phyloP scores from a whole-genome alignment of 75 land plant genomes.

The Azolla pinnata region DNA sequence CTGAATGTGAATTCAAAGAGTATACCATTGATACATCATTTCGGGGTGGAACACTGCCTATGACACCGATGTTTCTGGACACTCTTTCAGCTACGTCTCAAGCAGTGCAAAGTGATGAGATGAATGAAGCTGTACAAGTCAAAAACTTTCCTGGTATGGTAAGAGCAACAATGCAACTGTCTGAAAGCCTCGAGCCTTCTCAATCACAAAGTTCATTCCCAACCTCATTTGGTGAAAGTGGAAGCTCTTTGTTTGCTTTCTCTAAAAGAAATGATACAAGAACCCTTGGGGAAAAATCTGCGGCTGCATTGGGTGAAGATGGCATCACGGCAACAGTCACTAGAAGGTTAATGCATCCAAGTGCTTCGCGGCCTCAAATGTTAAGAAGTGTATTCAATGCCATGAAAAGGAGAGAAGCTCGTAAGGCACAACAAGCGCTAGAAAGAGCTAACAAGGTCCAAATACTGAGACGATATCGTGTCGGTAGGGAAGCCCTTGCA shows the following conservation, averaged over 20 bases:
- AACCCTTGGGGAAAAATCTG: not conserved
- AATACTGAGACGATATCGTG: slow-evolving; percentile 39
- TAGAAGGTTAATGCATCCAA: slow-evolving; percentile 21
- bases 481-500: slow-evolving; percentile 18
- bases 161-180: slow-evolving; percentile 29
- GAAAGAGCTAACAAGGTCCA: slow-evolving; percentile 42
- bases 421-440: slow-evolving; percentile 21
- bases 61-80: slow-evolving; percentile 39
- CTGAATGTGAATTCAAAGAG: slow-evolving; percentile 41
- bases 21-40: slow-evolving; percentile 32
- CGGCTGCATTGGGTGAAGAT: slow-evolving; percentile 5
- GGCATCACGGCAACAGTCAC: slow-evolving; percentile 14
- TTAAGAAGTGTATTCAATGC: slow-evolving; percentile 24
- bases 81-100: slow-evolving; percentile 10
- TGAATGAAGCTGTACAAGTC: slow-evolving; percentile 4
- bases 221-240: slow-evolving; percentile 9
- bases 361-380: slow-evolving; percentile 21
- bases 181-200: slow-evolving; percentile 13
- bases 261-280: slow-evolving; percentile 13
- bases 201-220: slow-evolving; percentile 16
- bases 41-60: slow-evolving; percentile 34
- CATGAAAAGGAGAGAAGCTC: slow-evolving; percentile 31
- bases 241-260: slow-evolving; percentile 24
- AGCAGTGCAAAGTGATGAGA: not conserved
- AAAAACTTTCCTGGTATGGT: slow-evolving; percentile 18